Base-by-base conservation (phyloP, 2,329 filamentous ascomycete genomes). In the Fonsecaea pedrosoi region DNA sequence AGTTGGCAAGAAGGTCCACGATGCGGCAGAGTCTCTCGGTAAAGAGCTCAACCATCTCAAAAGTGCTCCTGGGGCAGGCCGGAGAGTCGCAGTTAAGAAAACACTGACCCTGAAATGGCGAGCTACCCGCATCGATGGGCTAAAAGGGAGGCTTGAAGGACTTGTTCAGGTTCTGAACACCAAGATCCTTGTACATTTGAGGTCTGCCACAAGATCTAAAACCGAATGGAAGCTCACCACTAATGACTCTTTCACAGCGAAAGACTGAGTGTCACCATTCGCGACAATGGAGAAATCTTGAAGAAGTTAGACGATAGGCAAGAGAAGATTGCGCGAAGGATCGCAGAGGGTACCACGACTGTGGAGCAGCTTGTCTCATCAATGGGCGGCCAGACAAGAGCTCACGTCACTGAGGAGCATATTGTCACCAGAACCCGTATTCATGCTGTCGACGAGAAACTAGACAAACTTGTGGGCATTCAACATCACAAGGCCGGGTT, bases 401-500 rank as follows among this genome's bases (percentile, higher is more conserved):
- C 12, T 38, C 60, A 62, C 21, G 48, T 54, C 25, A 62, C 45
- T 8, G 15, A 54, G 37, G 60, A 54, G 32, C 60, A 40, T 55
- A 4, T 42, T 40, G 8, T 25, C 48, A 62, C 60, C n/a, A 38
- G 48, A 18, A 32, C 12, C 10, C 48, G 37, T 12, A 55, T 54
- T 1, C 34, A 54, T 18, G 3, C 2, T 4, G 7, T 45, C 15
- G 40, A 45, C 2, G 18, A 45, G 40, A 38, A 42, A 15, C 9
- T 62, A 12, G 60, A 55, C 12, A 21, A 50, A 9, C n/a, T 60
- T 10, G 21, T 34, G 12, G 18, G 35, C 12, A 37, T 8, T 18
- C 57, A 48, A 30, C 25, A 18, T 42, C 2, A 48, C 13, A n/a
- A 35, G 10, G 57, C 7, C 12, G 40, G 25, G 18, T 54, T 62